Evolutionary conservation across 1,284 basidiomycete genomes (phyloP), one percentile per base, ranked within the genome.

Genomic region (Heterobasidion parviporum): DNA sequence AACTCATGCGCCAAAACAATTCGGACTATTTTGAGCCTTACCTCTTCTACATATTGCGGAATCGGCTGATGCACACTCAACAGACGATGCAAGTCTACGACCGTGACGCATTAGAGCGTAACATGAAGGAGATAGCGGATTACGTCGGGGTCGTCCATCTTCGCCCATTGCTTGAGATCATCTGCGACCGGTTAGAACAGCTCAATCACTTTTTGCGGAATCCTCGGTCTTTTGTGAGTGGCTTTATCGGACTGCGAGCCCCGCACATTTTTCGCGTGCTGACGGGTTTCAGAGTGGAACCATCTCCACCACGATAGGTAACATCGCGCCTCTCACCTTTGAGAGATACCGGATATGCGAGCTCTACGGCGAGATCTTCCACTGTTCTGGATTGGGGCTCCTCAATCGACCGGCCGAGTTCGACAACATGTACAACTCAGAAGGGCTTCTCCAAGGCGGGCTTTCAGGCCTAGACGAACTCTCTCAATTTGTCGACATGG

Each of bases 1-100:
- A 99, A 70, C 81, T 99, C 43, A 98, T 99, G 63, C 83, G 97
- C 55, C 95, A 98, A 70, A 99, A 99, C 72, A 99, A 99, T 71
- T 96, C 94, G 54, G 96, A 99, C 70, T 98, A 95, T 69, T 96
- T 97, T 67, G 97, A 99, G 73, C 96, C 95, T 14, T 97, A 96
- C 70, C 80, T 98, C n/a, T 97, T 98, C 74, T 94, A 98, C 68
- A 94, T 92, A 1, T 74, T 98, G 47, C 87, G 94, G 52, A 94
- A 95, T 67, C 83, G 92, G 50, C 80, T 98, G 34, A 94, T 97
- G 61, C 85, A 87, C 57, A 81, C 94, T 6, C 90, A 93, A 65
- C 90, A 93, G 62, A 83, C 88, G 52, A 64, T 79, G 52, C 68
- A 58, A 63, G 73, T 72, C 59, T 72, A 76, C 12, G 84, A 87